Conservation (phyloP, 2,329 filamentous ascomycete genomes). For the Phialocephala subalpina region DNA sequence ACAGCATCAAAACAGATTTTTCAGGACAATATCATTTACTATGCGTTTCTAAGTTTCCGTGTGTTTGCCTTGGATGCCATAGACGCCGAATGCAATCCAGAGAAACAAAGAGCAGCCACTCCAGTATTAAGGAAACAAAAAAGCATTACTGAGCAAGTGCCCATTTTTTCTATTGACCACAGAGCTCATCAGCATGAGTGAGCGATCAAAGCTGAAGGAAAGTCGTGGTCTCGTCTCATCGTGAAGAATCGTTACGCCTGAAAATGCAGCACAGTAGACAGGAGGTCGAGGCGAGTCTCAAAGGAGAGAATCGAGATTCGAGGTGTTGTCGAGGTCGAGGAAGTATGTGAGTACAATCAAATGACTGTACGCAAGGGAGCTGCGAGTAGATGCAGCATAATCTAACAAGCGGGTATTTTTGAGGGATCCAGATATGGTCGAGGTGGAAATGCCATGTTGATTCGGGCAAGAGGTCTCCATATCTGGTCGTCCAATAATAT, state of each 20-base stretch:
- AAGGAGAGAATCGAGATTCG: conserved; percentile 19
- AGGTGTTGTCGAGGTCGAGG: background rate
- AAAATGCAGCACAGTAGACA: conserved; percentile 34
- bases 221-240: conserved; percentile 42
- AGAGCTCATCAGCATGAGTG: conserved; percentile 12
- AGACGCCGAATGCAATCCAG: conserved; percentile 16
- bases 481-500: conserved; percentile 44
- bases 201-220: conserved; percentile 30
- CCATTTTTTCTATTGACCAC: conserved; percentile 27
- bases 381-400: conserved; percentile 25
- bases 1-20: background rate
- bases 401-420: conserved; percentile 33
- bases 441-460: conserved; percentile 37
- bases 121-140: conserved; percentile 18
- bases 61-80: background rate
- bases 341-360: conserved; percentile 27
- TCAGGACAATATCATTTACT: conserved; percentile 3
- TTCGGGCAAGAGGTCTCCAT: conserved; percentile 30
- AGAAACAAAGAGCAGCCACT: conserved; percentile 17
- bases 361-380: conserved; percentile 31
- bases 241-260: conserved; percentile 40
- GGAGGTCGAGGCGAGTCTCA: conserved; percentile 17
- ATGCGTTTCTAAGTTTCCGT: conserved; percentile 4
- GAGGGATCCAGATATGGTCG: conserved; percentile 36
- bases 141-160: conserved; percentile 29